phyloP scores from a whole-genome alignment of 805 yeast species.

The Ogataea populi-albae region DNA sequence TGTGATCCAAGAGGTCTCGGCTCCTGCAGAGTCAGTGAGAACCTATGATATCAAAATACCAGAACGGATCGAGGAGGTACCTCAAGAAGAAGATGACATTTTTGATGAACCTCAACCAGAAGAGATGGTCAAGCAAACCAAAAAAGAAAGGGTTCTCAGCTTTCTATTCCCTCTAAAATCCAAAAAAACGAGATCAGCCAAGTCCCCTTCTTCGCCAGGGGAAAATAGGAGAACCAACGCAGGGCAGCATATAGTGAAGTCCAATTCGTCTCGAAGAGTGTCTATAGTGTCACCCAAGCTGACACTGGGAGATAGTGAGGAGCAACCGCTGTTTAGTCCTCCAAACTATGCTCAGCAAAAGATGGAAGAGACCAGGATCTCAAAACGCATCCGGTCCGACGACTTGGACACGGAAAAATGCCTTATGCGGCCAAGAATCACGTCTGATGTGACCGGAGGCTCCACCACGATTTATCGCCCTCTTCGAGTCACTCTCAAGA shows the following conservation, averaged over 20 bases:
- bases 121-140: background rate
- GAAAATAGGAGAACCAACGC: background rate
- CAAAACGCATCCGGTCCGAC: slow-evolving; percentile 1
- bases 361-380: background rate
- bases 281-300: background rate
- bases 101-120: background rate
- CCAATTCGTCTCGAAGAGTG: slow-evolving; percentile 1
- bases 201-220: slow-evolving; percentile 10
- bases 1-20: slow-evolving; percentile 1
- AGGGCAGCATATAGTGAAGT: slow-evolving; percentile 1
- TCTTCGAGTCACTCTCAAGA: slow-evolving; percentile 7
- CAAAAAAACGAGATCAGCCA: slow-evolving; percentile 12
- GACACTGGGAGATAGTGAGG: background rate
- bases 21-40: slow-evolving; percentile 2
- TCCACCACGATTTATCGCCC: slow-evolving; percentile 17
- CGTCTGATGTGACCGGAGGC: slow-evolving; percentile 14
- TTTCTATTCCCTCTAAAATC: slow-evolving; percentile 16
- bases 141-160: slow-evolving; percentile 7
- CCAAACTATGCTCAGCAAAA: background rate
- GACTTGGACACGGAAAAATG: slow-evolving; percentile 5
- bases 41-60: slow-evolving; percentile 1
- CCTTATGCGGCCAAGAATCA: slow-evolving; percentile 8
- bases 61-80: background rate
- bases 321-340: slow-evolving; percentile 1
- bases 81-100: background rate